phyloP scores from a whole-genome alignment of 2,329 filamentous ascomycete species.

The Aspergillus sp. region DNA sequence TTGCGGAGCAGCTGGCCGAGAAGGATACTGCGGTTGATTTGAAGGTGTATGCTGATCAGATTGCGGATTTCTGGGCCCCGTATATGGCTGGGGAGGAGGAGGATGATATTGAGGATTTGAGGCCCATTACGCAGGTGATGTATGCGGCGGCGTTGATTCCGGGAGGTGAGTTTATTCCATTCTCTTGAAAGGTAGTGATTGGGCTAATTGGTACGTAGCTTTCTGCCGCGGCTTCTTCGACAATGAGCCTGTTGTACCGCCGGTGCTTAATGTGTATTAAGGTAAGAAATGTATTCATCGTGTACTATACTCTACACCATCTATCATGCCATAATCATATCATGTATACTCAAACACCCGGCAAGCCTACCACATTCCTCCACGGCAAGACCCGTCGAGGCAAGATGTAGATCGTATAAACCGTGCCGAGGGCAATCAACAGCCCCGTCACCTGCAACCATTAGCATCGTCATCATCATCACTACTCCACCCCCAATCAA shows the following conservation, averaged over 20 bases:
- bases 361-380: constrained; percentile 50
- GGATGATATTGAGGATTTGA: constrained; percentile 46
- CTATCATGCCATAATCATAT: neutral
- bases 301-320: neutral
- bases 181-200: too few species aligned
- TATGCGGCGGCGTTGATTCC: constrained; percentile 58
- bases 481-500: constrained; percentile 4
- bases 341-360: constrained; percentile 33
- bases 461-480: constrained; percentile 11
- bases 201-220: constrained; percentile 32
- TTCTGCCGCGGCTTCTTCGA: constrained; percentile 40
- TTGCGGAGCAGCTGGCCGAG: constrained; percentile 36
- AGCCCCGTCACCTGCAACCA: constrained; percentile 51
- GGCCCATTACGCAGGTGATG: constrained; percentile 60
- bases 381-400: constrained; percentile 48
- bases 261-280: neutral
- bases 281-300: neutral
- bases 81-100: constrained; percentile 39
- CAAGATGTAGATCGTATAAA: constrained; percentile 55
- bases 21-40: constrained; percentile 36
- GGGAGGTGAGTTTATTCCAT: constrained; percentile 50
- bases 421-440: constrained; percentile 48
- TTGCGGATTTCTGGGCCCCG: constrained; percentile 42
- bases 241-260: constrained; percentile 27
- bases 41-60: constrained; percentile 35